phyloP scores from a whole-genome alignment of 2,329 filamentous ascomycete genomes.

The Venturiaceae sp. region DNA sequence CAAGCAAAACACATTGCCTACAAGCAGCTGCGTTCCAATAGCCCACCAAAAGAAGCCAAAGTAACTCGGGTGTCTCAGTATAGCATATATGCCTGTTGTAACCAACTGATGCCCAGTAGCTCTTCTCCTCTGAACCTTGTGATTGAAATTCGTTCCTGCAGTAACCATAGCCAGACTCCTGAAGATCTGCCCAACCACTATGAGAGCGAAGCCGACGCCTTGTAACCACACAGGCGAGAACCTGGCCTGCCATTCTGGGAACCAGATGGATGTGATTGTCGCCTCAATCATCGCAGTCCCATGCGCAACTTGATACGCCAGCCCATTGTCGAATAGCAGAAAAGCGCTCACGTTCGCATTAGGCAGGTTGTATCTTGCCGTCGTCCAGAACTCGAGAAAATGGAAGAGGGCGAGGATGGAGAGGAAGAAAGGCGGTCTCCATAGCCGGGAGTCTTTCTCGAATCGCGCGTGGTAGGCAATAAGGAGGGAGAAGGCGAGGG shows the following conservation, averaged over 20 bases:
- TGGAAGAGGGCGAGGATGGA: conserved; percentile 70
- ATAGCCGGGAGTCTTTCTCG: conserved; percentile 29
- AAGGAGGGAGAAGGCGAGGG: conserved; percentile 17
- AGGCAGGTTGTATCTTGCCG: conserved; percentile 71
- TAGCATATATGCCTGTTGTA: conserved; percentile 66
- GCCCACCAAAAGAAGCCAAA: conserved; percentile 99
- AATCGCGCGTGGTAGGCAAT: conserved; percentile 13
- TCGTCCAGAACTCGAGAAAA: conserved; percentile 93
- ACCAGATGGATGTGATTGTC: conserved; percentile 46
- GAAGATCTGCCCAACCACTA: conserved; percentile 62
- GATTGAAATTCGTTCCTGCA: conserved; percentile 87
- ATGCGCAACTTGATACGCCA: conserved; percentile 76
- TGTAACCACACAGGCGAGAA: conserved; percentile 31
- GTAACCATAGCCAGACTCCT: conserved; percentile 81
- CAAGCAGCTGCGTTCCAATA: conserved; percentile 80
- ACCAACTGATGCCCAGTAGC: conserved; percentile 72
- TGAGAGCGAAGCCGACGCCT: conserved; percentile 51
- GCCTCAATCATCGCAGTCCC: conserved; percentile 65
- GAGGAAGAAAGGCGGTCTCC: conserved; percentile 55
- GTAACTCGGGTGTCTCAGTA: conserved; percentile 80
- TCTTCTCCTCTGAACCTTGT: conserved; percentile 59
- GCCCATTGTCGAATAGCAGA: conserved; percentile 76
- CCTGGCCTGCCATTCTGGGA: conserved; percentile 36
- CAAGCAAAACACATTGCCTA: conserved; percentile 77
- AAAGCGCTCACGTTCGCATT: conserved; percentile 66